Percentiles rank a stretch among this genome's conserved stretches.
phyloP scores from a whole-genome alignment of 345 rosid genomes.

The Camelina neglecta region DNA sequence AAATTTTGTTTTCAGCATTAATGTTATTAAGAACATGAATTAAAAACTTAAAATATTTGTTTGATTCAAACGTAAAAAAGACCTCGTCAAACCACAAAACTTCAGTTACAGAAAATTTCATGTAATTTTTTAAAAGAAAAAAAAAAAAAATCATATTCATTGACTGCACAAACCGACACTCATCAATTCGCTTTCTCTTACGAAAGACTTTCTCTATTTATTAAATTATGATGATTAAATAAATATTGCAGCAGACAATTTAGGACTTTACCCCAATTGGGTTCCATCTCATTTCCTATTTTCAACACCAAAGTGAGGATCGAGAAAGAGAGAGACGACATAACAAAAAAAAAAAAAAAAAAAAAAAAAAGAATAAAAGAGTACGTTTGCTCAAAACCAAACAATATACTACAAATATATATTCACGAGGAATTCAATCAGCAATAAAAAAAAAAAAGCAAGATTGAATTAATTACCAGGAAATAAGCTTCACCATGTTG shows the following conservation, averaged over 20 bases:
- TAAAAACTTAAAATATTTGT: background rate
- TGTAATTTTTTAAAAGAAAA: no score
- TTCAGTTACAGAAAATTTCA: constrained; percentile 29
- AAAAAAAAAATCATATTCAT: constrained; percentile 17
- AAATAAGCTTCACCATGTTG: constrained; percentile 95
- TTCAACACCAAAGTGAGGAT: constrained; percentile 30
- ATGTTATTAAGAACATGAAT: background rate
- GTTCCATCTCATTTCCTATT: constrained; percentile 44
- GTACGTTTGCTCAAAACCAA: constrained; percentile 15
- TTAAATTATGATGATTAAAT: constrained; percentile 4
- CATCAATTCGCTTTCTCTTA: constrained; percentile 33
- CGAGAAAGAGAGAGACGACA: constrained; percentile 7
- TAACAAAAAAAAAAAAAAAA: background rate
- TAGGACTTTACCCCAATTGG: constrained; percentile 45
- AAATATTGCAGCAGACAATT: constrained; percentile 42
- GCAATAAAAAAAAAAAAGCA: constrained; percentile 10
- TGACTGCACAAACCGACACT: constrained; percentile 35
- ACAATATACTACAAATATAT: background rate
- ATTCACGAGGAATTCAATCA: constrained; percentile 29
- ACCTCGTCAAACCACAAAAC: constrained; percentile 31
- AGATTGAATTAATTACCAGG: constrained; percentile 62
- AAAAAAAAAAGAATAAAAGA: no score
- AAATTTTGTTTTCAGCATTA: background rate
- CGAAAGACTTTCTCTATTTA: constrained; percentile 16
- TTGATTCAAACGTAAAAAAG: constrained; percentile 17